Evolutionary conservation across 129 eudicot species (phyloP), one percentile per base, ranked within the genome.

Genomic region (Oenanthe sinensis): DNA sequence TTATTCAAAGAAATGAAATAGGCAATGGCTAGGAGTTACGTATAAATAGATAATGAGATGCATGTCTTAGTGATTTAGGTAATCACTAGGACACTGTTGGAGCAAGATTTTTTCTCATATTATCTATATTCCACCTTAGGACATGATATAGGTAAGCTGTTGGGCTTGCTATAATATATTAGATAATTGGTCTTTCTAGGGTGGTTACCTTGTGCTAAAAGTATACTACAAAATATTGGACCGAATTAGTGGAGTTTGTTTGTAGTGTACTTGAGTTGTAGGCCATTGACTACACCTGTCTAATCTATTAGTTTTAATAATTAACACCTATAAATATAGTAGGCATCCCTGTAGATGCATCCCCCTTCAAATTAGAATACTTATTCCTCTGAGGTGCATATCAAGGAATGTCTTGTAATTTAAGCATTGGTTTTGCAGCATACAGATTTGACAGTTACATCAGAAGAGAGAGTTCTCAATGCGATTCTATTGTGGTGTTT

Each of bases 391-490:
- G 52, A 22, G 68, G 81, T 75, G 63, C 80, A 67, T 63, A 84
- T 83, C 80, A 75, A 76, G 78, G 84, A 71, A 82, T 84, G 86
- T 90, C 84, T 75, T 81, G 80, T 78, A 75, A 80, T 78, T 78
- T 77, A 70, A 76, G 55, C 82, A 4, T 80, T 72, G 77, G 45
- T 88, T 80, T 87, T 91, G 91, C 99, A 95, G 99, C 95, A 92
- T 90, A 89, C 88, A 65, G 93, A 95, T 67, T 86, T 95, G 91
- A 92, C 97, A 17, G 97, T 95, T 75, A 95, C 97, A 39, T 92
- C 96, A 58, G 99, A 95, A 83, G 99, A 95, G 78, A 85, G 95
- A 79, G 92, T 90, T 81, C 86, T 95, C 74, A 92, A 85, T 85
- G 99, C 93, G 71, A 86, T 95, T 81, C 82, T 95, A 62, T 65